Evolutionary conservation across 805 yeast species (phyloP).

Genomic region (Saturnispora sekii): DNA sequence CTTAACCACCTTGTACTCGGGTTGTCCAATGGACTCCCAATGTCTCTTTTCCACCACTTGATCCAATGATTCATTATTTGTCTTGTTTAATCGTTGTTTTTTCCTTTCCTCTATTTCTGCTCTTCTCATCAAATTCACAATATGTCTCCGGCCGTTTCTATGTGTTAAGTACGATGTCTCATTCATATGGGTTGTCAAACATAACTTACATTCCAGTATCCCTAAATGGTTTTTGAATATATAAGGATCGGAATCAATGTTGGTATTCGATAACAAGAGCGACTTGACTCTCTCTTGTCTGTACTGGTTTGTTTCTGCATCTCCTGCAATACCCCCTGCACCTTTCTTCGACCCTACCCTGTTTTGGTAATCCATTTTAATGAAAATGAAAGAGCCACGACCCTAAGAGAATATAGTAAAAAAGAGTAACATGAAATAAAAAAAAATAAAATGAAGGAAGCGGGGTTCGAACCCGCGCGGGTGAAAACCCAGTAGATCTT

Average conservation of each 20-base stretch:
- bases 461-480: conserved; percentile 22
- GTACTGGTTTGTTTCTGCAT: conserved; percentile 57
- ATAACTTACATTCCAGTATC: conserved; percentile 70
- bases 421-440: not conserved
- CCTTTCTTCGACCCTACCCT: conserved; percentile 89
- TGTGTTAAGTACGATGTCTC: conserved; percentile 80
- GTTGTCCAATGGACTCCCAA: conserved; percentile 60
- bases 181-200: conserved; percentile 72
- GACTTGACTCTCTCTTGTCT: conserved; percentile 60
- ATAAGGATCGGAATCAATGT: conserved; percentile 66
- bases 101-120: conserved; percentile 29
- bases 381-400: not conserved
- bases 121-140: conserved; percentile 57
- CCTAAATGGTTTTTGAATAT: conserved; percentile 81
- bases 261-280: conserved; percentile 41
- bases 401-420: not conserved
- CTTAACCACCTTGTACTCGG: conserved; percentile 59
- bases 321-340: conserved; percentile 79
- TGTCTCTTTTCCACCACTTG: conserved; percentile 29
- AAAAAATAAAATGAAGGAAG: conserved; percentile 14
- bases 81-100: conserved; percentile 10
- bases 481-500: conserved; percentile 17
- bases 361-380: conserved; percentile 74
- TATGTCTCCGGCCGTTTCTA: conserved; percentile 77
- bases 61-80: not conserved